These are phyloP conservation scores for Eucalyptus marginata DNA, from an alignment of 345 rosid genomes.

Conservation along the genomic window DNA sequence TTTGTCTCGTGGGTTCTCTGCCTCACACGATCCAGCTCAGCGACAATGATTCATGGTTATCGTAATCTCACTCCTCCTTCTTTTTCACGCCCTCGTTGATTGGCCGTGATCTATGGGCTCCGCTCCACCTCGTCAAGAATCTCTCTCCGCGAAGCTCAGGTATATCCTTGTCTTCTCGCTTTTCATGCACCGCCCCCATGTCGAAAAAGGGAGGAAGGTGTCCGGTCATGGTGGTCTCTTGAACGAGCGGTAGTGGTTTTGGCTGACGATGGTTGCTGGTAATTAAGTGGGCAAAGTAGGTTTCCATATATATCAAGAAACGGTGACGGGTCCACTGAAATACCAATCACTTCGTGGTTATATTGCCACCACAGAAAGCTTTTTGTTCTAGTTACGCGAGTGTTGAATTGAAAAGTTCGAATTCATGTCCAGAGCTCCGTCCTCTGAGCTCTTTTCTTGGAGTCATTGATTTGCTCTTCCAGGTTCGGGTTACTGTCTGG, in stretches of 20 bases:
- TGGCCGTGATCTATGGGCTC: neutral
- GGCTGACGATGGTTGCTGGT: neutral
- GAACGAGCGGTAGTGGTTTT: neutral
- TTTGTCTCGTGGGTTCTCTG: neutral
- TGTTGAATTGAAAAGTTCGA: neutral
- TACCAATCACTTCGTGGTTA: neutral
- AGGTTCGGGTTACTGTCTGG: neutral
- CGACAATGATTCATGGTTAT: neutral
- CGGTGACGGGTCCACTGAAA: neutral
- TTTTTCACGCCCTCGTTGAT: neutral
- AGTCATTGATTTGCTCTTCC: neutral
- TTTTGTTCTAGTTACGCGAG: neutral
- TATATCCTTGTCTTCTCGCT: neutral
- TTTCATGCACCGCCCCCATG: neutral
- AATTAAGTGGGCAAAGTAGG: neutral
- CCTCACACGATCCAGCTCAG: neutral
- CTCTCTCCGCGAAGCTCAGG: neutral
- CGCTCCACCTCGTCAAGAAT: neutral
- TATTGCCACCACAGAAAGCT: neutral
- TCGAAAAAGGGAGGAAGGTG: neutral
- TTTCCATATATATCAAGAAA: neutral
- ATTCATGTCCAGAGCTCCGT: neutral
- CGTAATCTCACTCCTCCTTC: neutral
- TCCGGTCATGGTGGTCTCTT: neutral
- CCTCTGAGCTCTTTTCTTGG: neutral